Base-by-base conservation (phyloP, 805 yeast genomes). In the Vanderwaltozyma polyspora region DNA sequence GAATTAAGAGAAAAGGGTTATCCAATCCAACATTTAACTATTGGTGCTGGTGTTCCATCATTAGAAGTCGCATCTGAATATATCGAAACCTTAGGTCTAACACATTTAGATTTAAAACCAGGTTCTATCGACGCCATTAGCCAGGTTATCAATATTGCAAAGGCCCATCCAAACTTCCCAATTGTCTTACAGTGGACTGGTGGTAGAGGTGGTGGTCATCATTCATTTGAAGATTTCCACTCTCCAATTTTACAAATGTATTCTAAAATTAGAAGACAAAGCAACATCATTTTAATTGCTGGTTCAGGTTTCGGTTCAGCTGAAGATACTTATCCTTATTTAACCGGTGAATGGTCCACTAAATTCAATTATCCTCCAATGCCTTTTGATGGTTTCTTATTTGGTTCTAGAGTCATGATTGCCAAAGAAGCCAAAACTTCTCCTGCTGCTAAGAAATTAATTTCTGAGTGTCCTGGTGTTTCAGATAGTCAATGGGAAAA, bases 181-280 rank as follows among this genome's bases (percentile, higher is more conserved):
- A 85, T 91, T 54, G 89, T 91, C 36, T 67, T 91, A 51, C 98
- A 91, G 70, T 91, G 99, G 99, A 91, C 99, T 40, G 98, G 97
- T 73, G 99, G 99, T 63, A 87, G 99, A 74, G 99, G 96, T 68
- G 99, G 99, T 74, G 99, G 99, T 57, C 99, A 91, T 62, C 99
- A 91, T 64, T 89, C 97, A 33, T 91, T 77, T 56, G 99, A 91
- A 71, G 99, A 91, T 67, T 86, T 89, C 91, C 98, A 91, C 63
- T 89, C 87, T 57, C 97, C 98, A 48, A 74, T 91, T 47, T 67
- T 91, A 56, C 95, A 85, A 63, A 91, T 91, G 89, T 91, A 91
- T 65, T 68, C 94, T 46, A 80, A 81, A 68, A 81, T 91, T 52
- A 82, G 99, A 73, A 80, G 85, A 65, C 79, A 86, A 52, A 56